phyloP scores from a whole-genome alignment of 768 basidiomycete species.

The Suillus spraguei region DNA sequence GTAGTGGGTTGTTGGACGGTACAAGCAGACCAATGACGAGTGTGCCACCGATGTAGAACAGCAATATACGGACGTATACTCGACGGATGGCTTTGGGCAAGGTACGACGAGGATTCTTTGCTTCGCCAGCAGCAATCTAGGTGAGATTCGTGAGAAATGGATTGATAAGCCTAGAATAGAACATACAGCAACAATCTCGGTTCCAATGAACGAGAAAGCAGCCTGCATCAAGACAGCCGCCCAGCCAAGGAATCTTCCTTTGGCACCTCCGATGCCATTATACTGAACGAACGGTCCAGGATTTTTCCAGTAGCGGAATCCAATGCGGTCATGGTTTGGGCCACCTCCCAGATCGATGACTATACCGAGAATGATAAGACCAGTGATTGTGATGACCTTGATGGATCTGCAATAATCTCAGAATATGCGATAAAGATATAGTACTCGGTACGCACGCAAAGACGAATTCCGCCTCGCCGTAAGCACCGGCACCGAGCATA shows the following conservation, averaged over 20 bases:
- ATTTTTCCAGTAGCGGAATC: constrained; percentile 73
- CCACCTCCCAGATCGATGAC: constrained; percentile 89
- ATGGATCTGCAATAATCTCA: constrained; percentile 52
- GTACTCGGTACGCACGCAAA: constrained; percentile 56
- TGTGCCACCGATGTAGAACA: constrained; percentile 75
- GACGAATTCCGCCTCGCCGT: constrained; percentile 85
- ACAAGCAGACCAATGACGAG: constrained; percentile 83
- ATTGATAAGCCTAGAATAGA: not conserved
- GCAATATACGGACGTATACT: constrained; percentile 75
- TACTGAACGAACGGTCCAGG: constrained; percentile 89
- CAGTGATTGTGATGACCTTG: constrained; percentile 85
- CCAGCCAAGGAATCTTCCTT: constrained; percentile 79
- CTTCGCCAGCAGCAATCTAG: constrained; percentile 86
- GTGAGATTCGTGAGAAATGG: not conserved
- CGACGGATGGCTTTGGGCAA: constrained; percentile 59
- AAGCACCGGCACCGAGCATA: constrained; percentile 72
- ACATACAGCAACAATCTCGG: constrained; percentile 88
- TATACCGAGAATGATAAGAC: constrained; percentile 67
- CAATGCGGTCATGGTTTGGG: constrained; percentile 71
- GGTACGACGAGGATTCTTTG: constrained; percentile 81
- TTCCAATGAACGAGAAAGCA: constrained; percentile 92
- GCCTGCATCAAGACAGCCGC: constrained; percentile 81
- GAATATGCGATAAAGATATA: not conserved
- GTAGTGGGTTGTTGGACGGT: constrained; percentile 61
- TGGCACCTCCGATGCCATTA: constrained; percentile 58